Evolutionary conservation across 495 filamentous ascomycete species (phyloP).

Genomic region (Eremomyces bilateralis): DNA sequence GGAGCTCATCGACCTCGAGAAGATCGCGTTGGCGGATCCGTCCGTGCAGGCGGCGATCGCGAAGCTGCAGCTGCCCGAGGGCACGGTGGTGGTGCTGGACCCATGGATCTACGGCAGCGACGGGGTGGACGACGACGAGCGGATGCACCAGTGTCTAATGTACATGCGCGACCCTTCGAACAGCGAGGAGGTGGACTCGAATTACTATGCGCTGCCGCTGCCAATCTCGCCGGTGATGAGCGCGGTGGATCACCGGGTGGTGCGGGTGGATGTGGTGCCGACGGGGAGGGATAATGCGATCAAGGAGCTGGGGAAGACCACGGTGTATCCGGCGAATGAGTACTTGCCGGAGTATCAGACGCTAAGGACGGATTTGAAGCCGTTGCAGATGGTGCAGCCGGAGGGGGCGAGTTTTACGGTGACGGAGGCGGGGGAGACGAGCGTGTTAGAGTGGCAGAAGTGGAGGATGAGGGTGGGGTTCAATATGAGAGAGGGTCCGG

Average conservation of each 20-base stretch:
- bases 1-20: conserved; percentile 39
- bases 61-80: conserved; percentile 42
- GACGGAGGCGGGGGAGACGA: conserved; percentile 21
- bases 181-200: conserved; percentile 35
- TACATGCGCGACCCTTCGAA: conserved; percentile 39
- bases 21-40: conserved; percentile 30
- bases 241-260: conserved; percentile 37
- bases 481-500: conserved; percentile 47
- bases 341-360: conserved; percentile 52
- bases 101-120: conserved; percentile 60
- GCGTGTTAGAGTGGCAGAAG: conserved; percentile 42
- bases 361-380: conserved; percentile 44
- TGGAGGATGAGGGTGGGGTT: conserved; percentile 56
- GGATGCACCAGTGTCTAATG: conserved; percentile 43
- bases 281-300: conserved; percentile 39
- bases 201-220: conserved; percentile 63
- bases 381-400: conserved; percentile 53
- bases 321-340: conserved; percentile 37
- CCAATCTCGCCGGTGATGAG: conserved; percentile 60
- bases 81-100: conserved; percentile 35
- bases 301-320: conserved; percentile 30
- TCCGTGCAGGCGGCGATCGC: conserved; percentile 37
- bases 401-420: conserved; percentile 52
- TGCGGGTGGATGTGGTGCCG: conserved; percentile 35
- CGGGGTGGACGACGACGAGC: conserved; percentile 34